phyloP scores from a whole-genome alignment of 257 asterid genomes.

The Gynochthodes officinalis region DNA sequence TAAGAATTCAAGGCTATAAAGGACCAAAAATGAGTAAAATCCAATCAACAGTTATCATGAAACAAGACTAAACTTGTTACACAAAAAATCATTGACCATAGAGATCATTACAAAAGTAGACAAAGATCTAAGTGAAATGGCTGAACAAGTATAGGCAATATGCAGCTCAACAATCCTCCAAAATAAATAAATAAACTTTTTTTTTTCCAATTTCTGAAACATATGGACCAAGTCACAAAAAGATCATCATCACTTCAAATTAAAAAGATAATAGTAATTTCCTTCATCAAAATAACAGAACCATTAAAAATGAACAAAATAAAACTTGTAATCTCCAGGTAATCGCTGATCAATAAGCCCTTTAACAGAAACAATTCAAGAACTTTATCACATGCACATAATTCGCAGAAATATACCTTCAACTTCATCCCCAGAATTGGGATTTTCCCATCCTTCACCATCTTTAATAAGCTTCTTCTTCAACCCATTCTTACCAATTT shows the following conservation, averaged over 20 bases:
- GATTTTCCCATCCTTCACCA: conserved; percentile 71
- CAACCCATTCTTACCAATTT: conserved; percentile 50
- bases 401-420: conserved; percentile 32
- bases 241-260: background rate
- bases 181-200: no score
- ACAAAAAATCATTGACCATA: background rate
- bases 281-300: no score
- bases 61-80: background rate
- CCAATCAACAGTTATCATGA: background rate
- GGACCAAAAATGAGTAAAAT: background rate
- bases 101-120: background rate
- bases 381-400: background rate
- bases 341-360: background rate
- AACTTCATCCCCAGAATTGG: conserved; percentile 33
- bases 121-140: no score
- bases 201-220: background rate
- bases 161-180: background rate
- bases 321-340: background rate
- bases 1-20: background rate
- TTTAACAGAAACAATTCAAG: background rate
- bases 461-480: conserved; percentile 73
- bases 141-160: background rate
- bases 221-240: background rate
- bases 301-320: background rate
- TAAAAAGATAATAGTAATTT: no score